Evolutionary conservation across 225 moss, liverwort and hornwort genomes (phyloP).

Genomic region (Bryum argenteum): DNA sequence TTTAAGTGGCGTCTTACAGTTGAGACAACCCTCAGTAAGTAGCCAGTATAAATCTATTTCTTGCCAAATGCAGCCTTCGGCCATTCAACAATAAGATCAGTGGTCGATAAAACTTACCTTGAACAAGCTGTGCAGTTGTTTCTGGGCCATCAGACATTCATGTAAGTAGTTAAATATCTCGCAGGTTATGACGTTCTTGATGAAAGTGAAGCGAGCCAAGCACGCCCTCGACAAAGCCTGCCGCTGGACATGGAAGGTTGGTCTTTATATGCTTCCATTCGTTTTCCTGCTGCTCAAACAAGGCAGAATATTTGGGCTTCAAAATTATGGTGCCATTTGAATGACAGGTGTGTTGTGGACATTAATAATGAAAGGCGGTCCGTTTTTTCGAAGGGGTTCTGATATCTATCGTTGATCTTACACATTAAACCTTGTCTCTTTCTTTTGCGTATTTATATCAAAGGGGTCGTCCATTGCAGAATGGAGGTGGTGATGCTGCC

Average conservation of each 20-base stretch:
- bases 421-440: background rate
- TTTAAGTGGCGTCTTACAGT: slow-evolving; percentile 15
- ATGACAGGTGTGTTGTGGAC: slow-evolving; percentile 5
- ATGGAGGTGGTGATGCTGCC: slow-evolving; percentile 83
- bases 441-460: slow-evolving; percentile 9
- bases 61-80: background rate
- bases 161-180: slow-evolving; percentile 10
- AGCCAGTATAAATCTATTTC: slow-evolving; percentile 10
- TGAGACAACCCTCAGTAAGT: background rate
- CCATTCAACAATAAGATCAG: slow-evolving; percentile 11
- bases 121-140: slow-evolving; percentile 11
- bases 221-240: slow-evolving; percentile 99
- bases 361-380: slow-evolving; percentile 17
- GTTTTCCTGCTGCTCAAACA: slow-evolving; percentile 19
- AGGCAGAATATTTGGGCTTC: background rate
- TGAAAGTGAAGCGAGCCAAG: slow-evolving; percentile 99
- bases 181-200: slow-evolving; percentile 95
- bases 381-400: slow-evolving; percentile 12
- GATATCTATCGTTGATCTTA: background rate
- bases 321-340: slow-evolving; percentile 11
- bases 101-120: slow-evolving; percentile 2
- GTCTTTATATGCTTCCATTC: slow-evolving; percentile 21
- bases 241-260: slow-evolving; percentile 99
- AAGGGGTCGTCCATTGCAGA: slow-evolving; percentile 49
- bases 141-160: slow-evolving; percentile 7